phyloP scores from a whole-genome alignment of 2,329 filamentous ascomycete species.

The Dothideomycetidae sp. region DNA sequence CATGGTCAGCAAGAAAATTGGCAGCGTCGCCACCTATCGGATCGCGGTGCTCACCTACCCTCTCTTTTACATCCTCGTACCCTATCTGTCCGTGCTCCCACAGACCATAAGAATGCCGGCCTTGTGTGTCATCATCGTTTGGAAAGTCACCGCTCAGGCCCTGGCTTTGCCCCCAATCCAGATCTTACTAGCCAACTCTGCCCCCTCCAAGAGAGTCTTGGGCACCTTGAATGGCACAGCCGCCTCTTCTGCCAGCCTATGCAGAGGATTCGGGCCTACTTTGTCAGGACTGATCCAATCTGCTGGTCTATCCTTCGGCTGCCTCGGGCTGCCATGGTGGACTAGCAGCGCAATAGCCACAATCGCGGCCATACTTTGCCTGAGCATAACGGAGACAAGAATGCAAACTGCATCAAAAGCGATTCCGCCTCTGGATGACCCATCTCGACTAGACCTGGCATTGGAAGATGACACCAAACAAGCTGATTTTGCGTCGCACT shows the following conservation, averaged over 20 bases:
- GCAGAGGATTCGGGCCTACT: slow-evolving; percentile 75
- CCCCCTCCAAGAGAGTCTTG: slow-evolving; percentile 68
- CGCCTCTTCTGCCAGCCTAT: slow-evolving; percentile 78
- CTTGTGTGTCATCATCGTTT: slow-evolving; percentile 64
- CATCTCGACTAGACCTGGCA: too few relatives aligned
- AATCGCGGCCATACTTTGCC: slow-evolving; percentile 58
- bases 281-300: slow-evolving; percentile 77
- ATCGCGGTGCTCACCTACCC: slow-evolving; percentile 73
- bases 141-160: slow-evolving; percentile 86
- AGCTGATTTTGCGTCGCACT: too few relatives aligned
- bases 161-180: slow-evolving; percentile 83
- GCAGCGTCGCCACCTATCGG: slow-evolving; percentile 68
- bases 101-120: slow-evolving; percentile 54
- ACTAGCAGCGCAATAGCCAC: slow-evolving; percentile 63
- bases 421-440: too few relatives aligned
- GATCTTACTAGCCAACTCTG: slow-evolving; percentile 78
- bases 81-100: slow-evolving; percentile 78
- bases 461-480: too few relatives aligned
- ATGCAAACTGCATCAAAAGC: too few relatives aligned
- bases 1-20: slow-evolving; percentile 57
- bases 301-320: slow-evolving; percentile 62
- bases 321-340: slow-evolving; percentile 91
- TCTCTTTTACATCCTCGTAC: slow-evolving; percentile 70
- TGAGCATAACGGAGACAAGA: too few relatives aligned
- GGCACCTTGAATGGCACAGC: slow-evolving; percentile 89